Evolutionary conservation across 2,329 filamentous ascomycete genomes (phyloP).

Genomic region (Fusarium tuaranense): DNA sequence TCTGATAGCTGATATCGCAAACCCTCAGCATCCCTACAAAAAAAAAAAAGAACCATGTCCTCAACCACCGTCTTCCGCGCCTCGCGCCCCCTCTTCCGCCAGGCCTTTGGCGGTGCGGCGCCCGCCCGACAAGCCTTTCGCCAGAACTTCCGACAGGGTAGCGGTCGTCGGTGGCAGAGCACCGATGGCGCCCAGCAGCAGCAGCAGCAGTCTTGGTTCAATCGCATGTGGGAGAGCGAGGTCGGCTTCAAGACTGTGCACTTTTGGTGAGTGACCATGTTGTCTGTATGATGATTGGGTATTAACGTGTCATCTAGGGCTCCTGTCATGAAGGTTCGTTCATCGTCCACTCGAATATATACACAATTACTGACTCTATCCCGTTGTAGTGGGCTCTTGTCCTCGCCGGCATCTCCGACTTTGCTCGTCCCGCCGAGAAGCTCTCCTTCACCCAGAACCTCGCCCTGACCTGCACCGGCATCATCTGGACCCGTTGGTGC

Average conservation of each 20-base stretch:
- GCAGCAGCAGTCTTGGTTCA: conserved; percentile 67
- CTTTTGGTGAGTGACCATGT: conserved; percentile 78
- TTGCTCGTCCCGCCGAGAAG: conserved; percentile 89
- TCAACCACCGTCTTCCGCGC: conserved; percentile 64
- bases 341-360: conserved; percentile 1
- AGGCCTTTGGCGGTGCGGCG: conserved; percentile 62
- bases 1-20: conserved; percentile 12
- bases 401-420: conserved; percentile 90
- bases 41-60: conserved; percentile 51
- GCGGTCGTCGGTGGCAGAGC: conserved; percentile 74
- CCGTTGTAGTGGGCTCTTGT: conserved; percentile 85
- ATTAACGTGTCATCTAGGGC: conserved; percentile 69
- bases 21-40: neutral
- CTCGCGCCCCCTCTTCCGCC: conserved; percentile 67
- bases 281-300: neutral
- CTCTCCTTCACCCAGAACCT: conserved; percentile 94
- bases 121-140: conserved; percentile 68
- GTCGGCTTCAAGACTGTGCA: conserved; percentile 93
- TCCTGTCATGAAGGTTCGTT: conserved; percentile 82
- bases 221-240: conserved; percentile 86
- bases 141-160: conserved; percentile 53
- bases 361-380: conserved; percentile 18
- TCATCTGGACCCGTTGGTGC: conserved; percentile 99
- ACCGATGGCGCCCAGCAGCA: conserved; percentile 64
- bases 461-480: conserved; percentile 88